Evolutionary conservation across 257 asterid species (phyloP).

Genomic region (Prunella vulgaris): DNA sequence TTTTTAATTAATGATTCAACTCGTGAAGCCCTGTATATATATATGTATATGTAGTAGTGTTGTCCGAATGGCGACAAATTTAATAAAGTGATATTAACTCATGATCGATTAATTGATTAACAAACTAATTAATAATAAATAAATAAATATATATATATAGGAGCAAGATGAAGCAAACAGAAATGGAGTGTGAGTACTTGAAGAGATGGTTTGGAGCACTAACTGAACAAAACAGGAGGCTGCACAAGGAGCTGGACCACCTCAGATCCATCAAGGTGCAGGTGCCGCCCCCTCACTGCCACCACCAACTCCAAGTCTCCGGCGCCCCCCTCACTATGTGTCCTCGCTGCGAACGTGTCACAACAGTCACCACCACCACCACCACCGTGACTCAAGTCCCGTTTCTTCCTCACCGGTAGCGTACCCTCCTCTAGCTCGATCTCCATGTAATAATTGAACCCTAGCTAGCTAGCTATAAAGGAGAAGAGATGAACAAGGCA

Average conservation of each 20-base stretch:
- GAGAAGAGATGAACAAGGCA: neutral
- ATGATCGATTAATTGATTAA: neutral
- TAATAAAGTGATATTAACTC: no score
- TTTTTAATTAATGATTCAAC: neutral
- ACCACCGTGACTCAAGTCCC: slow-evolving; percentile 16
- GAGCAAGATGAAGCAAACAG: slow-evolving; percentile 85
- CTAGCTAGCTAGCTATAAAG: no score
- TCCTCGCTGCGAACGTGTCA: slow-evolving; percentile 45
- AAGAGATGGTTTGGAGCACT: slow-evolving; percentile 64
- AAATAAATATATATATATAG: no score
- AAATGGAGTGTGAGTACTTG: slow-evolving; percentile 63
- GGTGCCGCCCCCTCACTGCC: slow-evolving; percentile 33
- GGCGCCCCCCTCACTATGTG: slow-evolving; percentile 58
- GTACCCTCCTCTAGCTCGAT: no score
- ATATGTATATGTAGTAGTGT: neutral
- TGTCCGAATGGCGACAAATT: neutral
- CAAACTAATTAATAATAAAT: neutral
- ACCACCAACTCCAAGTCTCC: slow-evolving; percentile 13
- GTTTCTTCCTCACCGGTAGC: slow-evolving; percentile 20
- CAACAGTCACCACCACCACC: slow-evolving; percentile 8
- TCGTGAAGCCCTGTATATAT: neutral
- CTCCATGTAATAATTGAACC: neutral
- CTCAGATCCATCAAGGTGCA: slow-evolving; percentile 44
- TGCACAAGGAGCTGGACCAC: slow-evolving; percentile 55
- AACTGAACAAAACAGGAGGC: slow-evolving; percentile 58